Base-by-base conservation (phyloP, 1,139 yeast genomes). In the Yamadazyma aaseri region DNA sequence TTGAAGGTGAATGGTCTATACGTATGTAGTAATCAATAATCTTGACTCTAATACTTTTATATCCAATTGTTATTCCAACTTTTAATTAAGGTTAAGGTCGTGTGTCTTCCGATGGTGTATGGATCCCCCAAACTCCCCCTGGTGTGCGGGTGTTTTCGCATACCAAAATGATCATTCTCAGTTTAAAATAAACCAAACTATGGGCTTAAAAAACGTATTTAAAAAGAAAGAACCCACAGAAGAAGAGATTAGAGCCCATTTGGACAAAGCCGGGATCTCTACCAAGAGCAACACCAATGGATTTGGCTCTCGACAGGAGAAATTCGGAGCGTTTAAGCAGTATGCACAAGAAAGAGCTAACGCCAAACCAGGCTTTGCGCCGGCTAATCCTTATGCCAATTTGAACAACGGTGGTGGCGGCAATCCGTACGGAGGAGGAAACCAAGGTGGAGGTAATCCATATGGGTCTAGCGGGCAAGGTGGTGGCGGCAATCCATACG, bases 271-370 rank as follows among this genome's bases (percentile, higher is more conserved):
- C 20, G 87, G 87, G 4, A 68, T 81, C 27, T 49, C 75, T 9
- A 73, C 79, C 31, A 78, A 61, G 49, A 51, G 53, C 8, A 74
- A 57, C 45, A 51, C 58, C 6, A 36, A 39, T 15, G 33, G 34
- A 5, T 37, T 34, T 26, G 49, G 46, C 17, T 48, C 46, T 6
- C 66, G 73, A 46, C 70, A 65, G 44, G 77, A 71, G 46, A 77
- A 78, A 48, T 83, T 83, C 54, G 76, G 81, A 7, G 89, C 87
- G 3, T 83, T 81, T 52, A 71, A 71, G 28, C 67, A 68, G 37
- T 79, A 73, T 56, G 84, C 86, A 10, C 73, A 71, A 43, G 78
- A 77, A 31, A 50, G 66, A 31, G 60, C 64, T 49, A 39, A 50
- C 37, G 44, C 56, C 44, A 51, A 66, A 53, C 60, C 75, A 42